Conservation (phyloP, 768 basidiomycete species). For the Tylopilus plumbeoviolaceoides region DNA sequence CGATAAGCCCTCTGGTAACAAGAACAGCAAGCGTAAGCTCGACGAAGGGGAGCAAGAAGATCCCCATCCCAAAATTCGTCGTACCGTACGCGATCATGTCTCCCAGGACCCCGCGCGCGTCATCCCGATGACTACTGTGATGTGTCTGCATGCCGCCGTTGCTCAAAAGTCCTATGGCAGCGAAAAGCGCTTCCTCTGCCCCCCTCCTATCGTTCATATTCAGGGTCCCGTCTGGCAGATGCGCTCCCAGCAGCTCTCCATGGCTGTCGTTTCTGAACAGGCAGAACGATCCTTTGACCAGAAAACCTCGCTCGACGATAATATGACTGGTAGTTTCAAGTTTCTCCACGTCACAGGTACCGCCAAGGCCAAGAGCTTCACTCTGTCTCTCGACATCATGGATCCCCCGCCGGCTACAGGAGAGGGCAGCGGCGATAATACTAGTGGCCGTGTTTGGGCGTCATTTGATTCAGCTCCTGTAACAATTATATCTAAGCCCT, state of each 20-base stretch:
- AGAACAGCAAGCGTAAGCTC: constrained; percentile 70
- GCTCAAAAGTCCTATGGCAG: constrained; percentile 96
- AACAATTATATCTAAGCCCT: constrained; percentile 94
- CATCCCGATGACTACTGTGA: constrained; percentile 86
- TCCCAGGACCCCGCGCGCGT: constrained; percentile 70
- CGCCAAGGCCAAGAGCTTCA: constrained; percentile 87
- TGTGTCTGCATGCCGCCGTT: constrained; percentile 87
- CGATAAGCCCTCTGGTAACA: constrained; percentile 31
- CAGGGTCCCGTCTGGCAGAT: constrained; percentile 86
- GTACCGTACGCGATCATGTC: constrained; percentile 80
- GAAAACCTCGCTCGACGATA: constrained; percentile 77
- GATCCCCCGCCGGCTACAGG: constrained; percentile 59
- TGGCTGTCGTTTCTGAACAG: constrained; percentile 81
- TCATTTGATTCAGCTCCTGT: constrained; percentile 90
- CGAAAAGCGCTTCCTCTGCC: constrained; percentile 92
- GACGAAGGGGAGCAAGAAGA: constrained; percentile 60
- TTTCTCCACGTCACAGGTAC: constrained; percentile 86
- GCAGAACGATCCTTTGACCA: constrained; percentile 84
- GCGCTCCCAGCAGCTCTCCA: constrained; percentile 74
- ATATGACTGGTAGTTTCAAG: constrained; percentile 86
- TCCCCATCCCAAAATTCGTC: constrained; percentile 72
- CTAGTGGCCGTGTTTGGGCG: constrained; percentile 76
- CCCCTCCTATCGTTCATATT: constrained; percentile 90
- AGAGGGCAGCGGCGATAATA: constrained; percentile 30
- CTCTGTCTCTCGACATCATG: constrained; percentile 78